Conservation (phyloP, 371 early-diverging fungal species). For the Apophysomyces elegans region DNA sequence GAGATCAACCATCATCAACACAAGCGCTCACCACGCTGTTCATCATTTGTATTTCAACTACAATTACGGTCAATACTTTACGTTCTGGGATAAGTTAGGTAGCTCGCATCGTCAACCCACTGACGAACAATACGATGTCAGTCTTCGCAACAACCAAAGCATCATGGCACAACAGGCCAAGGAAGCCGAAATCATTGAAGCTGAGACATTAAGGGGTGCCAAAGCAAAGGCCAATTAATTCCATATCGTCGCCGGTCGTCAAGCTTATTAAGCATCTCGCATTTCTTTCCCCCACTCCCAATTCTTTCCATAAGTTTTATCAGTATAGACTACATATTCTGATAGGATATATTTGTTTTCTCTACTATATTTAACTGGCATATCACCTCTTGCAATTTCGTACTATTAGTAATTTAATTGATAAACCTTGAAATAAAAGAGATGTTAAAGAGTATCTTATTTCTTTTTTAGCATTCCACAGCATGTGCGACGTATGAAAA, state of each 20-base stretch:
- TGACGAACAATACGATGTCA: conserved; percentile 67
- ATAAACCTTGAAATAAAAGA: conserved; percentile 8
- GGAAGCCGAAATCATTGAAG: conserved; percentile 66
- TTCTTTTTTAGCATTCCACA: too few relatives aligned
- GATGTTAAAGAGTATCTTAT: background rate
- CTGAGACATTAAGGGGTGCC: conserved; percentile 19
- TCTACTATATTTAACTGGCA: conserved; percentile 2
- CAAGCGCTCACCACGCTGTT: conserved; percentile 94
- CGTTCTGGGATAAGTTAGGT: conserved; percentile 82
- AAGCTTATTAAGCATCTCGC: background rate
- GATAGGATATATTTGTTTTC: background rate
- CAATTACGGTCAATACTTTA: conserved; percentile 98
- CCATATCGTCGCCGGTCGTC: too few relatives aligned
- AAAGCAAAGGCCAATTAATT: conserved; percentile 27
- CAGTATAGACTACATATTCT: background rate
- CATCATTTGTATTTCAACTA: conserved; percentile 98
- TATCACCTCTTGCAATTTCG: conserved; percentile 8
- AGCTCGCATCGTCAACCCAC: conserved; percentile 75
- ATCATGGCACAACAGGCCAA: conserved; percentile 72
- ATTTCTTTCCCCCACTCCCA: background rate
- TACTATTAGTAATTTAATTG: conserved; percentile 9
- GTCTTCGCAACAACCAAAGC: conserved; percentile 62
- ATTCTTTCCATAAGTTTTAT: background rate
- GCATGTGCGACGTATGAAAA: too few relatives aligned
- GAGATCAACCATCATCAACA: conserved; percentile 68